These are phyloP conservation scores for Fraxinus excelsior DNA, from an alignment of 257 asterid species.

Conservation along the genomic window DNA sequence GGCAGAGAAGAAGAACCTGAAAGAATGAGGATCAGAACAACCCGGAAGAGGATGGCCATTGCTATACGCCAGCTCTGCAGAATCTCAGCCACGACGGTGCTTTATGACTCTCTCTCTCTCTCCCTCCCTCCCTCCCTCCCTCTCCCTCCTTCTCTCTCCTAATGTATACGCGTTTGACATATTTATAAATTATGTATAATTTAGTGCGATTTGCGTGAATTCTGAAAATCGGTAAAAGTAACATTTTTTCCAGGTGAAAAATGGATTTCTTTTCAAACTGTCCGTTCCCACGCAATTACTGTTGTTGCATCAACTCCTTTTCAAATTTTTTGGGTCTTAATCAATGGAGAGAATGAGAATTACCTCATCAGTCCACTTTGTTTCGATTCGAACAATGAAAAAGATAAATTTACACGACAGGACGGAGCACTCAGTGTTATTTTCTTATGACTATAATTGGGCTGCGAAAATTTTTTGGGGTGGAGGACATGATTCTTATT, in stretches of 20 bases:
- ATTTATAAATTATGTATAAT: slow-evolving; percentile 5
- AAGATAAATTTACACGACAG: no score
- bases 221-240: slow-evolving; percentile 21
- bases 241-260: neutral
- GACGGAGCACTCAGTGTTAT: no score
- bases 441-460: no score
- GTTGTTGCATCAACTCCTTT: neutral
- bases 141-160: slow-evolving; percentile 16
- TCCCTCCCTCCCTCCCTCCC: neutral
- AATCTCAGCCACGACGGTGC: slow-evolving; percentile 47
- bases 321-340: neutral
- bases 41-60: slow-evolving; percentile 57
- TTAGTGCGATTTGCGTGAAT: slow-evolving; percentile 9
- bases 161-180: slow-evolving; percentile 19
- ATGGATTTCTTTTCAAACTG: neutral
- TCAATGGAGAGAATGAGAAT: slow-evolving; percentile 6
- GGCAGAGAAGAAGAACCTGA: slow-evolving; percentile 51
- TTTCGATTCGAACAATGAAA: no score
- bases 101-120: slow-evolving; percentile 6
- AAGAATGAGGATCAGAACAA: slow-evolving; percentile 44
- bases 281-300: slow-evolving; percentile 12
- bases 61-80: slow-evolving; percentile 44
- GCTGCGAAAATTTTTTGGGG: no score
- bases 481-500: slow-evolving; percentile 6
- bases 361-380: no score